Base-by-base conservation (phyloP, 2,329 filamentous ascomycete genomes). In the Cytospora piceicola region DNA sequence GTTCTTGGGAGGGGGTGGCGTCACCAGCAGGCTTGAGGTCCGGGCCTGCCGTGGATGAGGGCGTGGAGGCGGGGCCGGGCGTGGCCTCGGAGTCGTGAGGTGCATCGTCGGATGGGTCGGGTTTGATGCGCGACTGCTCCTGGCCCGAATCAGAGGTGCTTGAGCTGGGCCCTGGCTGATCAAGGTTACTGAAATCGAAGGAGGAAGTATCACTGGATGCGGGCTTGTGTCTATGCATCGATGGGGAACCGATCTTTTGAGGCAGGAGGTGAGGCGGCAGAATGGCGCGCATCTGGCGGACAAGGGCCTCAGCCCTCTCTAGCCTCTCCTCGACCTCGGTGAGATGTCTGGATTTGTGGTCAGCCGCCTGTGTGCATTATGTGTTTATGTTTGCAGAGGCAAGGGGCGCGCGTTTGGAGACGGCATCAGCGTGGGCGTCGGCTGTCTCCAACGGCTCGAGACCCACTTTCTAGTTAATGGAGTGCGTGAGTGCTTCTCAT, bases 401-500 rank as follows among this genome's bases (percentile, higher is more conserved):
- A 30, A 51, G 20, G 22, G 39, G 22, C 7, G 29, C 20, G 42
- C n/a, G 22, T 22, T 36, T 36, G 61, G 61, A 30, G 60, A 56
- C 29, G 46, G 30, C 54, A 53, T 32, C 60, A 46, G 53, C n/a
- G n/a, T 57, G 53, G 54, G 51, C 53, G 22, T 52, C 49, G 53
- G 61, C 29, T 49, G 32, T 24, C 51, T 42, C 34, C 39, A 42
- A 8, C 6, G 12, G 17, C 27, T 30, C 15, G 12, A 58, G 52
- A 63, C 76, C 52, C 76, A 77, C 75, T 78, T 82, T 53, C 81
- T 75, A 6, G 81, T 83, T 66, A 83, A 72, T 6, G 81, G 81
- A 15, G 81, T 83, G 54, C 78, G 75, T n/a, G 76, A 75, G 59
- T 81, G 77, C 68, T 79, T 81, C 69, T 83, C 81, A 64, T 83